Percentiles rank a stretch among this genome's conserved stretches.
Evolutionary conservation across 2,329 filamentous ascomycete species (phyloP).

Genomic region (Fusarium lyarnte): DNA sequence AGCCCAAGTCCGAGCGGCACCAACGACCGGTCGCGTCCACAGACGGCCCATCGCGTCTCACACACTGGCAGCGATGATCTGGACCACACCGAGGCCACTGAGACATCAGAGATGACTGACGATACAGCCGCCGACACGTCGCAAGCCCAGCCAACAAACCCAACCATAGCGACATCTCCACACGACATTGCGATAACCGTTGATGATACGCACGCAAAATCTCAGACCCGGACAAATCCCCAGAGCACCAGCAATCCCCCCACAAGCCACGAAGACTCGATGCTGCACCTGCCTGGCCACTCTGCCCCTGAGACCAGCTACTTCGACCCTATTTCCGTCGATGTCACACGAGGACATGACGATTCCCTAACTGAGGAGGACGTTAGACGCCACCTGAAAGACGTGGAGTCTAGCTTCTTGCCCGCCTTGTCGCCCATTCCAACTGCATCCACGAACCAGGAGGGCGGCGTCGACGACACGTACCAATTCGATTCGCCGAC

Average conservation of each 20-base stretch:
- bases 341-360: constrained; percentile 47
- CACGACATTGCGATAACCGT: constrained; percentile 32
- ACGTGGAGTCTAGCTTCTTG: constrained; percentile 73
- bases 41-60: constrained; percentile 42
- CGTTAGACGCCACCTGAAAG: constrained; percentile 66
- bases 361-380: constrained; percentile 64
- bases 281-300: constrained; percentile 28
- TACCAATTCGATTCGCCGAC: constrained; percentile 64
- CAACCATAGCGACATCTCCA: constrained; percentile 17
- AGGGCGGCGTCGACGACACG: constrained; percentile 61
- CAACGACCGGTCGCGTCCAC: constrained; percentile 33
- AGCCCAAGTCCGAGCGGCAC: constrained; percentile 20
- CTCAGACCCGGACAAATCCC: constrained; percentile 4
- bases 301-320: constrained; percentile 53
- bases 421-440: constrained; percentile 66
- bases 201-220: constrained; percentile 21
- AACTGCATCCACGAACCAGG: constrained; percentile 51
- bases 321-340: constrained; percentile 52
- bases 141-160: constrained; percentile 11
- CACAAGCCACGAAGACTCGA: constrained; percentile 25
- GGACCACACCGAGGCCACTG: constrained; percentile 14
- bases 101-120: constrained; percentile 31
- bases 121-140: constrained; percentile 26
- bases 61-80: constrained; percentile 12
- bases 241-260: constrained; percentile 2